Conservation (phyloP, 305 asterid genomes). For the Fraxinus greggii region DNA sequence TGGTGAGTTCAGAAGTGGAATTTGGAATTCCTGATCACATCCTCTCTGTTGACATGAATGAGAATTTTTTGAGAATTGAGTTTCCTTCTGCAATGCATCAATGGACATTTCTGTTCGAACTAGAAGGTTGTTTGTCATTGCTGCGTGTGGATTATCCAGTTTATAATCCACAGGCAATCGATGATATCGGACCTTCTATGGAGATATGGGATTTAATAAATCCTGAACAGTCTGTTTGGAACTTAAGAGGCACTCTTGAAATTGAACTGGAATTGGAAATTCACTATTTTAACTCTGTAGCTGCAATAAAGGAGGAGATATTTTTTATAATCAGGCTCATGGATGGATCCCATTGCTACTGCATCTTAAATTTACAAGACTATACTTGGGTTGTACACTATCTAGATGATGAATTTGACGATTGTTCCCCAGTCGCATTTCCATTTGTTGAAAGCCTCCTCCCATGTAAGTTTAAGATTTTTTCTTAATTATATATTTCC, state of each 20-base stretch:
- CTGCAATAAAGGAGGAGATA: background rate
- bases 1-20: background rate
- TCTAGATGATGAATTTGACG: background rate
- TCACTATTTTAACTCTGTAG: background rate
- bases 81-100: background rate
- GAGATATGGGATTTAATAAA: background rate
- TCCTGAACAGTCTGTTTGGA: background rate
- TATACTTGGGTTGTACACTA: background rate
- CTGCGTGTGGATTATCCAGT: background rate
- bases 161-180: background rate
- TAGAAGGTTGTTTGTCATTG: background rate
- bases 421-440: background rate
- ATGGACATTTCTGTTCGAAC: background rate
- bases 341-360: background rate
- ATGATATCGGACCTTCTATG: background rate
- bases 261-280: background rate
- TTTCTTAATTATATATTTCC: background rate
- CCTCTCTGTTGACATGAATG: background rate
- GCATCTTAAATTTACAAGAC: background rate
- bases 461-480: background rate
- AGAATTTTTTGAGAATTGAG: background rate
- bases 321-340: background rate
- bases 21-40: background rate
- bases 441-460: background rate
- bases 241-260: background rate